Percentiles rank a stretch among this genome's conserved stretches.
phyloP scores from a whole-genome alignment of 768 basidiomycete species.

The Kwoniella botswanensis region DNA sequence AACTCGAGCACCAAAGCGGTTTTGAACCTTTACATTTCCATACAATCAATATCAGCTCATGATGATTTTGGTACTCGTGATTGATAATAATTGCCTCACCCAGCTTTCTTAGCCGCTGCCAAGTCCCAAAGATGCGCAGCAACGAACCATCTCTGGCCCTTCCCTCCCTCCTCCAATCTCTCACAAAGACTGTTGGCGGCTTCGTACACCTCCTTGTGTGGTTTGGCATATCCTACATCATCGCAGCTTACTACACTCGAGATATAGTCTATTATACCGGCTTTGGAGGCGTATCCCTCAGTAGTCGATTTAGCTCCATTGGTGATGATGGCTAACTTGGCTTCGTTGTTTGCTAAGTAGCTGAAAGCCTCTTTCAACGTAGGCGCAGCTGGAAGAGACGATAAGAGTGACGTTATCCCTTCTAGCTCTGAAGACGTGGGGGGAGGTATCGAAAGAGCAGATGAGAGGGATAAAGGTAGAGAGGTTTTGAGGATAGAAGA shows the following conservation, averaged over 20 bases:
- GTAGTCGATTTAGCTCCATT: conserved; percentile 40
- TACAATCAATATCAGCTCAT: not conserved
- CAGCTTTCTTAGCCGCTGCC: conserved; percentile 36
- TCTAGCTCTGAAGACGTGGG: conserved; percentile 13
- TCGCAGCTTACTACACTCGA: conserved; percentile 38
- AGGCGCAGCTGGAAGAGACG: conserved; percentile 26
- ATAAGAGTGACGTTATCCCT: conserved; percentile 22
- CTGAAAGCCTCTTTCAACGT: conserved; percentile 21
- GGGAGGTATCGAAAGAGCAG: conserved; percentile 28
- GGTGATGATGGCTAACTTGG: conserved; percentile 36
- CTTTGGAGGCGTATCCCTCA: conserved; percentile 29
- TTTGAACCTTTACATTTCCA: conserved; percentile 32
- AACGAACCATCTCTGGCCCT: conserved; percentile 41
- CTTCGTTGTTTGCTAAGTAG: conserved; percentile 8
- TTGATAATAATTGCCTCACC: conserved; percentile 12
- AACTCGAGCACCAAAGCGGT: conserved; percentile 34
- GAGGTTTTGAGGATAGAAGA: conserved; percentile 35
- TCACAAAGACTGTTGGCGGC: conserved; percentile 23
- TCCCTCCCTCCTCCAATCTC: conserved; percentile 5
- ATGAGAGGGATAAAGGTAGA: conserved; percentile 25
- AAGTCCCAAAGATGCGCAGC: conserved; percentile 45
- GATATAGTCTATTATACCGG: conserved; percentile 23
- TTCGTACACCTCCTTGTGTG: conserved; percentile 34
- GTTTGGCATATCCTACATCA: conserved; percentile 37
- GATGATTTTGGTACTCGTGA: not conserved